Base-by-base conservation (phyloP, 2,329 filamentous ascomycete genomes). In the Botrytis tulipae region DNA sequence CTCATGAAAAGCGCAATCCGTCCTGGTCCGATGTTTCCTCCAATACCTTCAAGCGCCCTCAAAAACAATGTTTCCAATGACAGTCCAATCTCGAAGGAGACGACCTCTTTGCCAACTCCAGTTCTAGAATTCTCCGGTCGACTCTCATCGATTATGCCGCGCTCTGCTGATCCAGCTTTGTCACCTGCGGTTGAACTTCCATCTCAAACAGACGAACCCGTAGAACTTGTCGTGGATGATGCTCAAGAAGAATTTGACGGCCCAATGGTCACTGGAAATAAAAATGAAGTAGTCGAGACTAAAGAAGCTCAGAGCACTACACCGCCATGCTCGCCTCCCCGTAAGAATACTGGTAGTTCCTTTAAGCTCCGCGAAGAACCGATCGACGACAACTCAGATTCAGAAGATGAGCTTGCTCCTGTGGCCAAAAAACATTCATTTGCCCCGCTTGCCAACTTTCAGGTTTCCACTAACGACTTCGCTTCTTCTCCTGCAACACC, bases 351-450 rank as follows among this genome's bases (percentile, higher is more conserved):
- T 29, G 76, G 75, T 12, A 54, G 8, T 35, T 46, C 75, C 5
- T 87, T 85, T 75, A 81, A 80, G 22, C 83, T 89, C 8, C 84
- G 86, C 14, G 85, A 86, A 77, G 85, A 88, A 48, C 78, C 84
- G 5, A 84, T 84, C 61, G 78, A 85, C 48, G 66, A 70, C 4
- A 83, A 86, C n/a, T 86, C 85, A 0, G 88, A 90, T 8, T 88
- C 86, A 0, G 88, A 90, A 54, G 87, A 89, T 69, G 87, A 90
- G 75, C 81, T 84, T 75, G 79, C 83, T 68, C 74, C 80, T 40
- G 81, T 77, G 18, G 76, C 75, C 74, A 77, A 76, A 80, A 80
- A 74, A 75, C 78, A 75, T 69, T 77, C 71, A 54, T 77, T 57
- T 74, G 77, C 74, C 70, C 77, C 75, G 61, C 73, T 80, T 14